Evolutionary conservation across 352 stramenopile genomes (phyloP).

Genomic region (Phytophthora pistaciae): DNA sequence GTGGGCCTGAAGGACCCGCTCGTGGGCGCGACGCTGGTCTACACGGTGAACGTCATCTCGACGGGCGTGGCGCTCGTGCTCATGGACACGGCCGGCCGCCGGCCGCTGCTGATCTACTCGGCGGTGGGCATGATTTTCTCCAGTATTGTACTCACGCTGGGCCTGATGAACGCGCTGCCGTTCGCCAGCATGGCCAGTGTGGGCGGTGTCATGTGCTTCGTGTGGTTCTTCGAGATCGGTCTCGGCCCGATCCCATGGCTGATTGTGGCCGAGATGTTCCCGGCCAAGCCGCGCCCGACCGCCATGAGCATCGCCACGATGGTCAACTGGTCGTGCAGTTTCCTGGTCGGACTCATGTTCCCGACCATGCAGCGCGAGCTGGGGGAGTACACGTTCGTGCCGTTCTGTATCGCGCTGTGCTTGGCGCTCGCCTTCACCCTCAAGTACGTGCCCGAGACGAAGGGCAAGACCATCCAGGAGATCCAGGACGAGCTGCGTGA

Average conservation of each 20-base stretch:
- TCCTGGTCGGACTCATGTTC: conserved; percentile 95
- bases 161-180: conserved; percentile 68
- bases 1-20: conserved; percentile 73
- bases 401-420: conserved; percentile 89
- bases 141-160: conserved; percentile 70
- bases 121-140: conserved; percentile 74
- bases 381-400: conserved; percentile 91
- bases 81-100: conserved; percentile 78
- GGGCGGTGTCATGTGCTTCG: conserved; percentile 78
- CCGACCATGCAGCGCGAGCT: conserved; percentile 90
- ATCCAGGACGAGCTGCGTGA: conserved; percentile 66
- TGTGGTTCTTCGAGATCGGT: conserved; percentile 81
- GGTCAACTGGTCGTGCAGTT: conserved; percentile 97
- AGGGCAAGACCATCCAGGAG: conserved; percentile 83
- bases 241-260: conserved; percentile 96
- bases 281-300: conserved; percentile 92
- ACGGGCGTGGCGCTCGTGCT: conserved; percentile 76
- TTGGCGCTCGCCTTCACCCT: conserved; percentile 81
- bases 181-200: conserved; percentile 70
- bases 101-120: conserved; percentile 80
- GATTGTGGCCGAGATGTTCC: conserved; percentile 98
- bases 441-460: conserved; percentile 92
- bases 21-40: conserved; percentile 69
- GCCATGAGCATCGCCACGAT: conserved; percentile 93
- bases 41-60: conserved; percentile 77